Conservation (phyloP, 2,329 filamentous ascomycete species). For the Aspergillus candidus region DNA sequence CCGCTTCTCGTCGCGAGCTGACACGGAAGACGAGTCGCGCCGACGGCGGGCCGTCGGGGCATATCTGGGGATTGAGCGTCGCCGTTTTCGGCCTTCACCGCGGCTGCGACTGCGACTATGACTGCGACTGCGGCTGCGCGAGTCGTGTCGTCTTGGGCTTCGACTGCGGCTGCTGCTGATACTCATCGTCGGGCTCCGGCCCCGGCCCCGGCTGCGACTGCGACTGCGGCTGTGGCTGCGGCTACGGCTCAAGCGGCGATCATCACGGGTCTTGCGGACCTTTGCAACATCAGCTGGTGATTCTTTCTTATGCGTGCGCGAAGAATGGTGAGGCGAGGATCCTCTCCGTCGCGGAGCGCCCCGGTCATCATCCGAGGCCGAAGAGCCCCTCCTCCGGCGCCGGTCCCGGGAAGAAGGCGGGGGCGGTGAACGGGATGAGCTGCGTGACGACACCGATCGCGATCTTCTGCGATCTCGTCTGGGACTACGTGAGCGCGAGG, state of each 20-base stretch:
- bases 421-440: slow-evolving; percentile 25
- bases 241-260: slow-evolving; percentile 36
- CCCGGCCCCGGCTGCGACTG: slow-evolving; percentile 25
- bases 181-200: slow-evolving; percentile 1
- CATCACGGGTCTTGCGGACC: slow-evolving; percentile 38
- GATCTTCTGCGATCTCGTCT: slow-evolving; percentile 42
- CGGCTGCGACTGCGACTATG: slow-evolving; percentile 26
- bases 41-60: slow-evolving; percentile 36
- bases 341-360: slow-evolving; percentile 35
- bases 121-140: slow-evolving; percentile 21
- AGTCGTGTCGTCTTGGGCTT: slow-evolving; percentile 33
- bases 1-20: slow-evolving; percentile 38
- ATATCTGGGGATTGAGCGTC: slow-evolving; percentile 43
- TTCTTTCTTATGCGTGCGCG: slow-evolving; percentile 37
- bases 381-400: slow-evolving; percentile 29
- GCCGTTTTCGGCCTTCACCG: slow-evolving; percentile 35
- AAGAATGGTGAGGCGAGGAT: slow-evolving; percentile 38
- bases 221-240: slow-evolving; percentile 23
- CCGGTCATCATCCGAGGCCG: slow-evolving; percentile 27
- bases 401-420: slow-evolving; percentile 25
- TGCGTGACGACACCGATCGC: slow-evolving; percentile 36
- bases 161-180: slow-evolving; percentile 30
- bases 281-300: slow-evolving; percentile 47
- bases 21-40: slow-evolving; percentile 39
- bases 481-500: slow-evolving; percentile 52